phyloP scores from a whole-genome alignment of 208 protist species.

The Trypanosoma brucei region DNA sequence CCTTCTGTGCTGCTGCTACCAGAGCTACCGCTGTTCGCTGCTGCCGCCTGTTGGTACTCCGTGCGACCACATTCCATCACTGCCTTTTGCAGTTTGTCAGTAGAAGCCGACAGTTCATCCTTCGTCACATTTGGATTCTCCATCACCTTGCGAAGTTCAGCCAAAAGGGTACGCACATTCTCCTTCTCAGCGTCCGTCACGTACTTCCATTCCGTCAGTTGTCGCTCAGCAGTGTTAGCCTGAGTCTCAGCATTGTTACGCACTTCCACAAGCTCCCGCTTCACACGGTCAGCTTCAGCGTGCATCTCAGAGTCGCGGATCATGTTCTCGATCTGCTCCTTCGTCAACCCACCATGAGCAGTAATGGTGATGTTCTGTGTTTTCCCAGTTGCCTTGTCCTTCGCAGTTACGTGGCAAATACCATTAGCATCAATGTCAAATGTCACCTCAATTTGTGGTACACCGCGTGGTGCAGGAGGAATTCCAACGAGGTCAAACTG shows the following conservation, averaged over 20 bases:
- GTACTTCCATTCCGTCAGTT: conserved; percentile 84
- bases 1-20: conserved; percentile 6
- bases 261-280: conserved; percentile 70
- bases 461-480: conserved; percentile 70
- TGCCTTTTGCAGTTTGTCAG: conserved; percentile 79
- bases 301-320: conserved; percentile 77
- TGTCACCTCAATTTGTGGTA: conserved; percentile 95
- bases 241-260: conserved; percentile 84
- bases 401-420: conserved; percentile 96
- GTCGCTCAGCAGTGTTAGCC: conserved; percentile 61
- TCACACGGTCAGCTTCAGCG: conserved; percentile 71
- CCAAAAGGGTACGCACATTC: conserved; percentile 44
- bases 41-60: conserved; percentile 75
- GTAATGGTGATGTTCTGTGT: conserved; percentile 95
- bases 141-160: conserved; percentile 58
- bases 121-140: conserved; percentile 61
- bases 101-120: conserved; percentile 51
- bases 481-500: conserved; percentile 94
- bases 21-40: conserved; percentile 34
- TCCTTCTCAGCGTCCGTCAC: conserved; percentile 73
- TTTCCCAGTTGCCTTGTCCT: conserved; percentile 96
- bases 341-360: conserved; percentile 63
- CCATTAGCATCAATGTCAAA: conserved; percentile 99
- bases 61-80: conserved; percentile 75
- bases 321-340: conserved; percentile 88